A percentile compares a stretch with the other conserved stretches of the same genome.
phyloP scores from a whole-genome alignment of 2,329 filamentous ascomycete species.

The Canariomyces notabilis region DNA sequence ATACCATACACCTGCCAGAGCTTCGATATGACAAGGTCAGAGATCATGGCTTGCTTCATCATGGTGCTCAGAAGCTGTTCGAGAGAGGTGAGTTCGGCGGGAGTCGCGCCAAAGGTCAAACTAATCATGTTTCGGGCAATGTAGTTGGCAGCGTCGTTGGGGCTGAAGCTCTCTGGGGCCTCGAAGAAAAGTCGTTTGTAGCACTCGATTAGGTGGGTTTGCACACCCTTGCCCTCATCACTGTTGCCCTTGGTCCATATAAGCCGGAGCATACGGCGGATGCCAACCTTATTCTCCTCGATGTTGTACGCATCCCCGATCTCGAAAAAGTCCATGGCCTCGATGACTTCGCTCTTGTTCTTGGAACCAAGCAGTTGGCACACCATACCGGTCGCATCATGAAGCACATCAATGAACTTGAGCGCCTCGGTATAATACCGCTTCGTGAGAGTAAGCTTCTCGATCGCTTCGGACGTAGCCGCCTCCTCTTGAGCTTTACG shows the following conservation, averaged over 20 bases:
- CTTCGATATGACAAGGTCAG: constrained; percentile 81
- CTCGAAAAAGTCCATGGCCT: constrained; percentile 98
- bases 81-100: constrained; percentile 88
- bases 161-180: constrained; percentile 79
- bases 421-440: constrained; percentile 92
- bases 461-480: constrained; percentile 81
- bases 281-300: constrained; percentile 85
- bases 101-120: constrained; percentile 90
- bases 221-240: constrained; percentile 96
- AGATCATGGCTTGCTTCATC: constrained; percentile 89
- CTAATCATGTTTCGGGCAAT: constrained; percentile 99
- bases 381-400: constrained; percentile 73
- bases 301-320: constrained; percentile 94
- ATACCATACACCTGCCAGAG: constrained; percentile 97
- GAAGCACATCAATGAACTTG: constrained; percentile 86
- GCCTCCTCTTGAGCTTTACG: constrained; percentile 81
- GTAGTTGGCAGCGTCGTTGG: constrained; percentile 90
- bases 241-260: constrained; percentile 99
- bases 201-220: constrained; percentile 92
- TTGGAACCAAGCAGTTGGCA: constrained; percentile 86
- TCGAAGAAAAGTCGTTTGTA: constrained; percentile 96
- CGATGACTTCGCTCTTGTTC: constrained; percentile 98
- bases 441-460: constrained; percentile 79
- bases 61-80: constrained; percentile 94
- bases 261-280: constrained; percentile 88